Conservation (phyloP, 2,329 filamentous ascomycete genomes). For the Gliomastix tumulicola region DNA sequence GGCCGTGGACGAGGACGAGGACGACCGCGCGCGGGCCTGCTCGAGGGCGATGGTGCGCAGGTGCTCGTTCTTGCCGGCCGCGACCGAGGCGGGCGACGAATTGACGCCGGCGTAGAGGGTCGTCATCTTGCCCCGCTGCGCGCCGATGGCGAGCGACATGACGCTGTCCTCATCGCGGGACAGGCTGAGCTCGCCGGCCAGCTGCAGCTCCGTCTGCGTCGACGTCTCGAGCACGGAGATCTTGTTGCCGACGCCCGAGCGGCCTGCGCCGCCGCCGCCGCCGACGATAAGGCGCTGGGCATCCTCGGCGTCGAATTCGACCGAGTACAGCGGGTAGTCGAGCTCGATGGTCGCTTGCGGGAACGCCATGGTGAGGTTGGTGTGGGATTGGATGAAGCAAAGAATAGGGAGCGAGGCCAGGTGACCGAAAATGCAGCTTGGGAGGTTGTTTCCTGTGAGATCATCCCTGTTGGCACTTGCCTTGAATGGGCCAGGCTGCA, state of each 20-base stretch:
- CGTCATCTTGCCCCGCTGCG: conserved; percentile 46
- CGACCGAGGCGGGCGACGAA: conserved; percentile 64
- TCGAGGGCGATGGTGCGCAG: conserved; percentile 67
- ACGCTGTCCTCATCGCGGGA: conserved; percentile 84
- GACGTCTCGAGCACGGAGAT: conserved; percentile 73
- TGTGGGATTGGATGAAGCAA: too few species aligned
- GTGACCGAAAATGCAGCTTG: too few species aligned
- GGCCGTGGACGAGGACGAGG: too few species aligned
- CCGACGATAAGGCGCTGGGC: conserved; percentile 71
- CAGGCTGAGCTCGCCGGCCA: conserved; percentile 67
- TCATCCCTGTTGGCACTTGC: too few species aligned
- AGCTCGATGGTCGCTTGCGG: conserved; percentile 57
- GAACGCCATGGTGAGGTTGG: too few species aligned
- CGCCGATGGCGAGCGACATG: conserved; percentile 69
- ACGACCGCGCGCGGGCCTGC: conserved; percentile 22
- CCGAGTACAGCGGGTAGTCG: conserved; percentile 78
- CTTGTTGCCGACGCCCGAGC: conserved; percentile 79
- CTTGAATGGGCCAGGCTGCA: too few species aligned
- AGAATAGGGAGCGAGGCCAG: too few species aligned
- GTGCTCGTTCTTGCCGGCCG: conserved; percentile 75
- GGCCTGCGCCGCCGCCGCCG: conserved; percentile 78
- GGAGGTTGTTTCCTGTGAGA: too few species aligned
- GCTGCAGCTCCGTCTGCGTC: conserved; percentile 53
- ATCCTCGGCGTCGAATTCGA: conserved; percentile 81
- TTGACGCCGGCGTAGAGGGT: conserved; percentile 72